Evolutionary conservation across 2,329 filamentous ascomycete genomes (phyloP).

Genomic region (Cladorrhinum sp.): DNA sequence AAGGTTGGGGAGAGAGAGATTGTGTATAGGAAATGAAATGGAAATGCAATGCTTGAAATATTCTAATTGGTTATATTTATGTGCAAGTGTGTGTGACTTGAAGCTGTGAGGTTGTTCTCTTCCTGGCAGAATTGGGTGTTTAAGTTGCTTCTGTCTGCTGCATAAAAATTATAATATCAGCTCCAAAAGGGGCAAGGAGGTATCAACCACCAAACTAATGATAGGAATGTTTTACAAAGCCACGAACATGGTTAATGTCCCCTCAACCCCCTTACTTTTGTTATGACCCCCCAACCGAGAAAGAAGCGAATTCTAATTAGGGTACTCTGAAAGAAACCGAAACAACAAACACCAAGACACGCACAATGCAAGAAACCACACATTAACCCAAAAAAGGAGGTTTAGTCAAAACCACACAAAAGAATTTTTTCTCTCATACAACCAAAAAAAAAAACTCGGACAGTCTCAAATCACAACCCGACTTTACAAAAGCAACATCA

Average conservation of each 20-base stretch:
- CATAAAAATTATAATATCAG: no score
- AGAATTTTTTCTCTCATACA: not conserved
- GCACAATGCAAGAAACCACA: not conserved
- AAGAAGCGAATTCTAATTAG: not conserved
- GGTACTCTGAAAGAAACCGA: not conserved
- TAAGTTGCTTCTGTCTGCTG: no score
- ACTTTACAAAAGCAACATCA: not conserved
- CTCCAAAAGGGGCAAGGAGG: no score
- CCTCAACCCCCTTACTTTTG: not conserved
- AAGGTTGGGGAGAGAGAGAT: not conserved
- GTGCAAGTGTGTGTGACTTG: no score
- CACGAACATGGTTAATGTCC: no score
- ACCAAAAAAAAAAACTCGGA: not conserved
- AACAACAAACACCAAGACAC: not conserved
- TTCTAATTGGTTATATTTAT: not conserved
- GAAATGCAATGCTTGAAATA: not conserved
- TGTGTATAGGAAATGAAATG: not conserved
- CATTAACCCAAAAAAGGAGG: not conserved
- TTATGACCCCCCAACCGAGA: not conserved
- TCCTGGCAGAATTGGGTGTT: no score
- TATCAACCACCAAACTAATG: no score
- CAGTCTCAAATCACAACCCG: not conserved
- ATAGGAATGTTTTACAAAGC: no score
- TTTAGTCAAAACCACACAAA: not conserved
- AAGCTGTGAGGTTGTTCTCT: no score